Evolutionary conservation across 2,329 filamentous ascomycete genomes (phyloP), one percentile per base, ranked within the genome.

Genomic region (Neonectria hederae): DNA sequence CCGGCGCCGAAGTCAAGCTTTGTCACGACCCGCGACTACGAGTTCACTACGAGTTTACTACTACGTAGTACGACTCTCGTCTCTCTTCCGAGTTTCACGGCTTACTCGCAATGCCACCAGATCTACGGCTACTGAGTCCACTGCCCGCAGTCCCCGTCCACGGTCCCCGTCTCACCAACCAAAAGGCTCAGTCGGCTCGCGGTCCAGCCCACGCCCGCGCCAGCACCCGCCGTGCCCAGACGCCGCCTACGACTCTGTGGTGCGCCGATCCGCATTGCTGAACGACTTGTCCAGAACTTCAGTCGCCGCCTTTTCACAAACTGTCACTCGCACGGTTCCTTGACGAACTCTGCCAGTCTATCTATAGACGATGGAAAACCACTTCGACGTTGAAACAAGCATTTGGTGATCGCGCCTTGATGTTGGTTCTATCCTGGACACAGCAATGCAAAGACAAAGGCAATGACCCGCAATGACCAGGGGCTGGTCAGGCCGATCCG

Each of bases 1-100:
- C 60, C 53, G 21, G 54, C 52, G 54, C 63, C 54, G 28, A 66
- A 59, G 49, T 63, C 63, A 68, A 67, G 40, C 42, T 49, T 57
- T 57, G 54, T 30, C 54, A 59, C 59, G 38, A 42, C 9, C 38
- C n/a, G n/a, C 38, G 38, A 10, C 38, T 42, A 7, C 14, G 35
- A 38, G 38, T 10, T 42, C n/a, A 21, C 38, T 40, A 17, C 32
- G 13, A 35, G 32, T 35, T 35, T 13, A 35, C 13, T 38, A 38
- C 14, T 17, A 38, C 35, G 35, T n/a, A 38, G 35, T 38, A 17
- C 5, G 35, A 38, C 14, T 38, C 35, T 17, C 35, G 35, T 38
- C 35, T 38, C 35, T 38, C 35, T 42, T 21, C 38, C 38, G n/a
- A 21, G 38, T 42, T 21, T 10, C 38, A 42, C n/a, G n/a, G 8